These are phyloP conservation scores for Saturnispora bothae DNA, from an alignment of 805 yeast species.

Conservation along the genomic window DNA sequence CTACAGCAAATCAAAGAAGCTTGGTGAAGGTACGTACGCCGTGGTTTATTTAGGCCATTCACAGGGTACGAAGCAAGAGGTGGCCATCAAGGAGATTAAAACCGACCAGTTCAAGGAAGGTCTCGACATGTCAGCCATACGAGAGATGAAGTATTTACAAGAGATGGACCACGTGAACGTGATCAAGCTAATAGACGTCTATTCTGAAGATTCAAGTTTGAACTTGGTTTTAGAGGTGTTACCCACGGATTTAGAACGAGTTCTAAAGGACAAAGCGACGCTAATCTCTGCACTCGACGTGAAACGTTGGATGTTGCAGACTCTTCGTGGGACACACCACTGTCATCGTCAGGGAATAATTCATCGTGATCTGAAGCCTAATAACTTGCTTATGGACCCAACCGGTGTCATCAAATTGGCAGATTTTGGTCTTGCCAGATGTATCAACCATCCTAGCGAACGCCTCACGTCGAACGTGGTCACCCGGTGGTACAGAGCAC, in stretches of 20 bases:
- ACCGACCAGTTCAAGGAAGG: constrained; percentile 94
- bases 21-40: constrained; percentile 99
- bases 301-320: constrained; percentile 91
- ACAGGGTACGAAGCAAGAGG: constrained; percentile 39
- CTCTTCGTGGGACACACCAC: constrained; percentile 87
- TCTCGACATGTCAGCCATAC: constrained; percentile 91
- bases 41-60: constrained; percentile 83
- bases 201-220: constrained; percentile 52
- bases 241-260: constrained; percentile 84
- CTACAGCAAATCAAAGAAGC: constrained; percentile 57
- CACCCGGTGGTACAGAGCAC: constrained; percentile 96
- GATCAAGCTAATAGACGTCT: constrained; percentile 78
- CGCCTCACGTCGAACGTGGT: constrained; percentile 87
- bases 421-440: constrained; percentile 93
- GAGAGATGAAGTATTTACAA: constrained; percentile 83
- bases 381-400: constrained; percentile 77
- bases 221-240: constrained; percentile 88
- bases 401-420: constrained; percentile 86
- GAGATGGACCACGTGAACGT: constrained; percentile 72
- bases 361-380: constrained; percentile 91
- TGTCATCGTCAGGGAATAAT: constrained; percentile 86
- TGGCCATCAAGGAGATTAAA: constrained; percentile 94
- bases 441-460: constrained; percentile 68
- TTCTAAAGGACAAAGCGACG: constrained; percentile 69
- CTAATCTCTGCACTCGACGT: constrained; percentile 79